Conservation (phyloP, 148 eudicot genomes). For the Simmondsia chinensis region DNA sequence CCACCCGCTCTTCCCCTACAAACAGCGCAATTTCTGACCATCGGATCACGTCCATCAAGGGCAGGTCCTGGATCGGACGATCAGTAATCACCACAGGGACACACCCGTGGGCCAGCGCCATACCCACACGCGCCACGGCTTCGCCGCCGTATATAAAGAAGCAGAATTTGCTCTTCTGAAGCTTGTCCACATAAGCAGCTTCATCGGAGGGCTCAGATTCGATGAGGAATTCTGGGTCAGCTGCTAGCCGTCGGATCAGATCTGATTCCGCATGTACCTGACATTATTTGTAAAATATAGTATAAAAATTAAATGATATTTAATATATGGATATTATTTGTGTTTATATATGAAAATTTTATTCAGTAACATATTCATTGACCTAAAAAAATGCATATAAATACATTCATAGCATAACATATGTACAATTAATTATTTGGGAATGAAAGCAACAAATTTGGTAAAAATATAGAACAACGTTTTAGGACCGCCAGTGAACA, state of each 20-base stretch:
- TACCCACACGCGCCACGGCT: constrained; percentile 25
- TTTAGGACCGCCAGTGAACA: no score
- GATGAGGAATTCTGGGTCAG: constrained; percentile 34
- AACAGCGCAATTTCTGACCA: constrained; percentile 72
- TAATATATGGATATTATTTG: no score
- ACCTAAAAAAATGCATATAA: no score
- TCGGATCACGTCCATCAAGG: constrained; percentile 68
- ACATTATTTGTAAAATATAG: constrained; percentile 7
- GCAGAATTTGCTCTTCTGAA: constrained; percentile 40
- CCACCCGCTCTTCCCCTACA: constrained; percentile 32
- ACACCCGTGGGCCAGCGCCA: constrained; percentile 55
- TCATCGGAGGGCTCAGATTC: constrained; percentile 28
- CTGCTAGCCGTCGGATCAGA: constrained; percentile 19
- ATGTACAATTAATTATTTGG: no score
- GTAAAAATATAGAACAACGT: no score
- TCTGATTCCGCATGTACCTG: neutral
- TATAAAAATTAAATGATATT: no score
- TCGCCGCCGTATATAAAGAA: constrained; percentile 41
- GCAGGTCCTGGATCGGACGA: constrained; percentile 85
- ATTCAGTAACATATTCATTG: no score
- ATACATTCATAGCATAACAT: no score
- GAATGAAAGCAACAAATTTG: no score
- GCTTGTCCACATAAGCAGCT: neutral
- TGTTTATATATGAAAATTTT: no score
- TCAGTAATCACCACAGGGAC: constrained; percentile 76